A percentile compares a stretch with the other conserved stretches of the same genome.
phyloP scores from a whole-genome alignment of 2,329 filamentous ascomycete species.

The Alternaria longipes region DNA sequence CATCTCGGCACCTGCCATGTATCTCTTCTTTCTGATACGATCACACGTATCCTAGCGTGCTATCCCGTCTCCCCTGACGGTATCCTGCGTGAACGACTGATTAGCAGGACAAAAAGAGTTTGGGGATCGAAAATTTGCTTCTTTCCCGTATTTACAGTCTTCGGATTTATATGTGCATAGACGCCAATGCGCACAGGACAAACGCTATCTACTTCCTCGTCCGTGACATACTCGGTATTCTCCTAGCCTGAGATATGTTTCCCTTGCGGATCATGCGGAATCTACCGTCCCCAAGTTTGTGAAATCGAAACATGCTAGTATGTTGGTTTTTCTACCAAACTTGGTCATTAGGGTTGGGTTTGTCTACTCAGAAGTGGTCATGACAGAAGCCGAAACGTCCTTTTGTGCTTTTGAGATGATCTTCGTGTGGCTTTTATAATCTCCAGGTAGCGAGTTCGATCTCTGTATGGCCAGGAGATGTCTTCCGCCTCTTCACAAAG shows the following conservation, averaged over 20 bases:
- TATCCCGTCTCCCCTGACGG: not conserved
- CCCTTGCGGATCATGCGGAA: not conserved
- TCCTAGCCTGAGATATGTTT: not conserved
- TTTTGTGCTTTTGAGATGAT: not conserved
- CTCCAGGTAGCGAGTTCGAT: not conserved
- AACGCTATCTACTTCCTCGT: not conserved
- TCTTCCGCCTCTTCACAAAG: not conserved
- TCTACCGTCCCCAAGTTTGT: not conserved
- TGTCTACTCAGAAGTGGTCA: not conserved
- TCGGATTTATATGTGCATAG: not conserved
- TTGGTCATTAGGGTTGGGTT: not conserved
- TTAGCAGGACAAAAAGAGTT: not conserved
- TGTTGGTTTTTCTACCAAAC: not conserved
- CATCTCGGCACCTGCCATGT: not conserved
- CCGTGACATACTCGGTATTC: not conserved
- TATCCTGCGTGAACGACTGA: not conserved
- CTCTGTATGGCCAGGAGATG: not conserved
- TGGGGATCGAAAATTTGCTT: not conserved
- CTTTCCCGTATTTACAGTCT: not conserved
- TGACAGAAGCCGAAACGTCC: not conserved
- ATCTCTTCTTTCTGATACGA: not conserved
- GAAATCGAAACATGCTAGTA: not conserved
- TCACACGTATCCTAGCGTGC: not conserved
- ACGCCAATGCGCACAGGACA: not conserved
- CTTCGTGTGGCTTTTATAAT: not conserved